A percentile compares a stretch with the other conserved stretches of the same genome.
Evolutionary conservation across 192 early-diverging fungal genomes (phyloP).

Genomic region (Cetraspora pellucida): DNA sequence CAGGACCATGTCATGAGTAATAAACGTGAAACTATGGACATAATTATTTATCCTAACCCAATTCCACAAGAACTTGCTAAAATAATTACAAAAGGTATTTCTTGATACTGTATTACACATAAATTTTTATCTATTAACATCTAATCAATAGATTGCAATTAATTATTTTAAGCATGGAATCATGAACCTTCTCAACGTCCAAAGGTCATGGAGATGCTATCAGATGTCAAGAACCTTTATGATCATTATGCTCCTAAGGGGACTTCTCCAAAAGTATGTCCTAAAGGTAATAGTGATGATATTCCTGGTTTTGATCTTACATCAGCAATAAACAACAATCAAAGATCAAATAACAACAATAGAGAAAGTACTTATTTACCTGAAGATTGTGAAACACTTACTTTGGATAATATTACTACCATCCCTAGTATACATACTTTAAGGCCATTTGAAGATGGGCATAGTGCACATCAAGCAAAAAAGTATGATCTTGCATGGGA

Average conservation of each 20-base stretch:
- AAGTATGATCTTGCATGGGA: not conserved
- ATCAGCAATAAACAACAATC: not conserved
- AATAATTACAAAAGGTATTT: not conserved
- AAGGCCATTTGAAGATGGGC: conserved; percentile 8
- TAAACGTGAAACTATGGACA: not conserved
- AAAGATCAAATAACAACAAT: not conserved
- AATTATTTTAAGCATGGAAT: not conserved
- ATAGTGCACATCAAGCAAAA: not conserved
- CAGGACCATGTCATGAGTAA: not conserved
- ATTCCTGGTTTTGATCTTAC: not conserved
- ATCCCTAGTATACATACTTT: not conserved
- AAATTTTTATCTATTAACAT: not conserved
- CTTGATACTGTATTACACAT: not conserved
- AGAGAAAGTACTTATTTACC: not conserved
- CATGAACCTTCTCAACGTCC: no score
- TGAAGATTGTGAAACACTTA: no score
- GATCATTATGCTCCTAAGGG: no score
- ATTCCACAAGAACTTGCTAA: not conserved
- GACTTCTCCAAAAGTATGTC: no score
- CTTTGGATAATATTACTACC: no score
- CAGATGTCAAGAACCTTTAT: no score
- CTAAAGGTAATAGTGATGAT: no score
- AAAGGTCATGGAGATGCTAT: no score
- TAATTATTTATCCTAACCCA: not conserved
- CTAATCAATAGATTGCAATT: not conserved